Base-by-base conservation (phyloP, 2,329 filamentous ascomycete species). In the Plectosphaerella plurivora region DNA sequence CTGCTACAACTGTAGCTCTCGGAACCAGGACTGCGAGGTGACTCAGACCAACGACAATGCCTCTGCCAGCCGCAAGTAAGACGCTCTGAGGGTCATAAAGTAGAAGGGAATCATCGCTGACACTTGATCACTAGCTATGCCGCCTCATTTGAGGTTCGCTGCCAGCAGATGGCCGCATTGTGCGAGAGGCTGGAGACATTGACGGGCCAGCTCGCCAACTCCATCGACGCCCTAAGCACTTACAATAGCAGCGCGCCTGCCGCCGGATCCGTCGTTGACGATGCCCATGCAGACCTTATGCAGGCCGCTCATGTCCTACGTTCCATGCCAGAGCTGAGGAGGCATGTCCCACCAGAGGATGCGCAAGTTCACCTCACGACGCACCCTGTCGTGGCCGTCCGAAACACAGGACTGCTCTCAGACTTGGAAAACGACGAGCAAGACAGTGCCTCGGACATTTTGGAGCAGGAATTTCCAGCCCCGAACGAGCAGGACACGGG, bases 1-100 rank as follows among this genome's bases (percentile, higher is more conserved):
- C 3, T 63, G 61, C 47, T 51, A 59, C 47, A 62, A 60, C 7
- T 62, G 61, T 45, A 57, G 51, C 48, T 61, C 59, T 2, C 57
- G 61, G 3, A 55, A 55, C 5, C 54, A 56, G 18, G 5, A 44
- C 0, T 63, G 61, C 47, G 57, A 59, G 39, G 61, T 59, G 16
- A 58, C 60, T 1, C 59, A 51, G 14, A 53, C 49, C 42, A 59
- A 59, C 22, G 59, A 63, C 50, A 58, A 63, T 47, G 61, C 59
- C 0, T 60, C 61, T 35, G 54, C 55, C 24, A 61, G 54, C 12
- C 53, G 59, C 12, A 22, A 22, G 22, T 22, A 22, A 22, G 22
- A 5, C 22, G 22, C 22, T 5, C 22, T 22, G 22, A 3, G 5
- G 22, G 22, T 5, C 22, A 22, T 22, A 5, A 22, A 22, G 22